Evolutionary conservation across 1,284 basidiomycete species (phyloP), one percentile per base, ranked within the genome.

Genomic region (Gymnopus androsaceus): DNA sequence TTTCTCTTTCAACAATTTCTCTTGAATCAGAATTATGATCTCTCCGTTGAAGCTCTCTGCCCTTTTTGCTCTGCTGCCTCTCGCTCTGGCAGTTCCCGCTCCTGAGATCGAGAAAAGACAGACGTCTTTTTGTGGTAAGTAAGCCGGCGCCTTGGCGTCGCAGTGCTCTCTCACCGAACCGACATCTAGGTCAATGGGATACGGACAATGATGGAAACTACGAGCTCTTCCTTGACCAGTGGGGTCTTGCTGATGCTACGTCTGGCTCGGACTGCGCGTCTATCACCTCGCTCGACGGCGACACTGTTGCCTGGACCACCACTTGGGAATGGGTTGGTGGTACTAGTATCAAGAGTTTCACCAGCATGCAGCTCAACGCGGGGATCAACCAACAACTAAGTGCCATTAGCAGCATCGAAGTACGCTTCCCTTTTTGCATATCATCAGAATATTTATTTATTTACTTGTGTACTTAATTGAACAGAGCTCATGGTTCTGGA

Each of bases 251-350:
- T 5, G 56, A 50, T 40, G 57, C 57, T 6, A 68, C 70, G 3
- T 77, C 79, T 4, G 84, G 84, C 38, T 75, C 72, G n/a, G 79
- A 82, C 59, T 85, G 84, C 64, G 75, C 83, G n/a, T 67, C 73
- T 30, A 59, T 87, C 62, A 69, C 68, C 1, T 80, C 77, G 17
- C 55, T 80, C 59, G 72, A 68, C 52, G 82, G 76, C 1, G 72
- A 62, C 25, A 79, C 68, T 2, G 62, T 84, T 38, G 68, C 75
- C 0, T 87, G 85, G 85, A 73, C 66, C 64, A 82, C 76, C 33
- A 75, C 64, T 0, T 87, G 80, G 79, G 73, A 60, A 1, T 88
- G 85, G 85, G 64, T 57, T 1, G 83, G 81, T 30, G 80, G 76
- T 5, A 69, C 59, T 27, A 72, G 75, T 25, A 75, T 88, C 53